Evolutionary conservation across 2,329 filamentous ascomycete genomes (phyloP).

Genomic region (Gyromitra esculenta): DNA sequence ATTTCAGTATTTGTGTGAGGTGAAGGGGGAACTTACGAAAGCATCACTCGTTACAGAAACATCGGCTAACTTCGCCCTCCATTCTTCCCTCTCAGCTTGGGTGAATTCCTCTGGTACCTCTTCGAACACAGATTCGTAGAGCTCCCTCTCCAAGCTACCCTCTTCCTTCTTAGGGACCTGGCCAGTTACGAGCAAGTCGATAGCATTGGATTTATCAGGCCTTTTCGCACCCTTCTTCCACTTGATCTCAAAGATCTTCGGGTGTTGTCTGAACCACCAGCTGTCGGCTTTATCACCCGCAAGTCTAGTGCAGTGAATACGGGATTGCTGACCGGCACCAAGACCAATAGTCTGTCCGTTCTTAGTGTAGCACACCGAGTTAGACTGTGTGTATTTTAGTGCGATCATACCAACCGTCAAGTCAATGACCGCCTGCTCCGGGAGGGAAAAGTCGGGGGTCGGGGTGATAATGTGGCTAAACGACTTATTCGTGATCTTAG

Average conservation of each 20-base stretch:
- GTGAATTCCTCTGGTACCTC: constrained; percentile 86
- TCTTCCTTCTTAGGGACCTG: constrained; percentile 76
- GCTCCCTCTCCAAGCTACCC: constrained; percentile 78
- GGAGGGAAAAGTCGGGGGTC: constrained; percentile 75
- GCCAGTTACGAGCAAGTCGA: constrained; percentile 92
- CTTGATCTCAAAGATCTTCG: constrained; percentile 83
- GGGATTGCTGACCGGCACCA: constrained; percentile 94
- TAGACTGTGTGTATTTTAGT: constrained; percentile 98
- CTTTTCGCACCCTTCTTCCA: constrained; percentile 99
- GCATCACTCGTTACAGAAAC: constrained; percentile 94
- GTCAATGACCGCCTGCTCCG: constrained; percentile 85
- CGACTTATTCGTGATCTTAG: constrained; percentile 82
- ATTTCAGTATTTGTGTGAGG: not conserved
- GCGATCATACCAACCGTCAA: constrained; percentile 95
- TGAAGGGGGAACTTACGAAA: constrained; percentile 73
- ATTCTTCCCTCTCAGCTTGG: constrained; percentile 81
- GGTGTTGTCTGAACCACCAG: constrained; percentile 99
- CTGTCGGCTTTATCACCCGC: constrained; percentile 98
- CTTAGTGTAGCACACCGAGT: constrained; percentile 96
- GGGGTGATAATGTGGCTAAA: constrained; percentile 88
- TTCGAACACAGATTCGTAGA: constrained; percentile 90
- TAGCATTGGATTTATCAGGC: constrained; percentile 96
- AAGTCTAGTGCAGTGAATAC: constrained; percentile 97
- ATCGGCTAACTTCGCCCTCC: constrained; percentile 81
- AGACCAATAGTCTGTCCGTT: constrained; percentile 94